These are phyloP conservation scores for Pythium guiyangense DNA, from an alignment of 352 stramenopile species.

Conservation along the genomic window DNA sequence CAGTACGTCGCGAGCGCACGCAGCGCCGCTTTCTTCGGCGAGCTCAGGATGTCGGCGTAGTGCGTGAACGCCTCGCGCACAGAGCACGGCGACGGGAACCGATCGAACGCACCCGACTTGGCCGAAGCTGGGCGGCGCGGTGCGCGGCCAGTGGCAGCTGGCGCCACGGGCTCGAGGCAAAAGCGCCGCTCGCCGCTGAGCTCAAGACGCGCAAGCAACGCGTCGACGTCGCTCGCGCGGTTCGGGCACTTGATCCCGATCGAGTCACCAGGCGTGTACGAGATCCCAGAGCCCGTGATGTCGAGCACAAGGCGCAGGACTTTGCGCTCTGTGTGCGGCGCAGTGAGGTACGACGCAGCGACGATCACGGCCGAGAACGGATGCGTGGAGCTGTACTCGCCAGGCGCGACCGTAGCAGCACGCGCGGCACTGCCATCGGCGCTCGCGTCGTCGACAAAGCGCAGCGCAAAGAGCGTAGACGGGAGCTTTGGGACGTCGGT, in stretches of 20 bases:
- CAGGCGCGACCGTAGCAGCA: background rate
- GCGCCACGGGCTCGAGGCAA: conserved; percentile 26
- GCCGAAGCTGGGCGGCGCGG: conserved; percentile 2
- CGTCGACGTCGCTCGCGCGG: conserved; percentile 51
- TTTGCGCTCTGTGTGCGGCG: conserved; percentile 38
- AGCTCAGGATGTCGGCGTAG: conserved; percentile 80
- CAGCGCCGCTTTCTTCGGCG: conserved; percentile 73
- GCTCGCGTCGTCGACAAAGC: conserved; percentile 23
- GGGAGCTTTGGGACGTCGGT: conserved; percentile 57
- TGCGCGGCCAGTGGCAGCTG: conserved; percentile 14
- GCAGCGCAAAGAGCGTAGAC: conserved; percentile 37
- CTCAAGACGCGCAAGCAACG: conserved; percentile 48
- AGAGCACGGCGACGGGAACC: conserved; percentile 51
- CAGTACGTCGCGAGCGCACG: conserved; percentile 70
- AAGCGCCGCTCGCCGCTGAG: conserved; percentile 32
- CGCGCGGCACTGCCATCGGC: no score
- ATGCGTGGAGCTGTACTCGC: conserved; percentile 38
- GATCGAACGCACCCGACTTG: conserved; percentile 27
- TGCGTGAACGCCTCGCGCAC: conserved; percentile 73
- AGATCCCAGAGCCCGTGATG: conserved; percentile 36
- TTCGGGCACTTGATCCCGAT: conserved; percentile 87
- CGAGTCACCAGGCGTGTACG: conserved; percentile 79
- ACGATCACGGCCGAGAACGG: conserved; percentile 44
- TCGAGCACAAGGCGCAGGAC: conserved; percentile 54
- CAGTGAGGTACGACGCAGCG: conserved; percentile 48